These are phyloP conservation scores for Friedmanniomyces simplex DNA, from an alignment of 495 filamentous ascomycete species.

Conservation along the genomic window DNA sequence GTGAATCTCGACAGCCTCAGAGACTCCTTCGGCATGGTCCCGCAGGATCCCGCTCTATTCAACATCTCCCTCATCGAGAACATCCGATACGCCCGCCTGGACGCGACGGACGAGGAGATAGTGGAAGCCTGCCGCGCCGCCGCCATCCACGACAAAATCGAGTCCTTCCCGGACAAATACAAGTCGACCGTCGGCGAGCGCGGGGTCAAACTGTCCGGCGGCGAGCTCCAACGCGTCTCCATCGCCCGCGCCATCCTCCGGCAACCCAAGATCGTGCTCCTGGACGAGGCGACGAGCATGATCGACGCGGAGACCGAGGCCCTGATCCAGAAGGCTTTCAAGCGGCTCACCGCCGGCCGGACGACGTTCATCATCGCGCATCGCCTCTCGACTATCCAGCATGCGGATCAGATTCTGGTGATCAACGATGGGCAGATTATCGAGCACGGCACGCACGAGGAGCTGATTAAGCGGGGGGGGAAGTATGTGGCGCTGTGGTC, in stretches of 20 bases:
- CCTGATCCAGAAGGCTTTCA: conserved; percentile 58
- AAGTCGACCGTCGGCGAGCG: conserved; percentile 51
- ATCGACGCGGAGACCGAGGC: conserved; percentile 54
- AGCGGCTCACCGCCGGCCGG: conserved; percentile 23
- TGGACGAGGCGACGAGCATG: conserved; percentile 47
- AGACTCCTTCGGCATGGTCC: conserved; percentile 60
- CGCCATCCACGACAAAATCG: conserved; percentile 30
- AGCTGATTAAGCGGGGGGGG: conserved; percentile 32
- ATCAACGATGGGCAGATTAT: conserved; percentile 53
- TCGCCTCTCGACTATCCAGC: conserved; percentile 60
- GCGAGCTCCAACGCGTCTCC: conserved; percentile 65
- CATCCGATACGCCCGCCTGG: conserved; percentile 54
- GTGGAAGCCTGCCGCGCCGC: conserved; percentile 61
- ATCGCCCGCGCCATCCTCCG: conserved; percentile 54
- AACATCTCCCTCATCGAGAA: conserved; percentile 68
- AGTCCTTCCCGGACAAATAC: conserved; percentile 46
- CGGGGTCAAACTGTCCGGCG: conserved; percentile 61
- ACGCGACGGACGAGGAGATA: conserved; percentile 43
- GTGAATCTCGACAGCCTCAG: conserved; percentile 57
- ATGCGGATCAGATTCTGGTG: conserved; percentile 57
- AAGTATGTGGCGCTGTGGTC: conserved; percentile 21
- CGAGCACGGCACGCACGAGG: conserved; percentile 54
- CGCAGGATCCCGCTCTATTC: conserved; percentile 56
- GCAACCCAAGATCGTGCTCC: conserved; percentile 40
- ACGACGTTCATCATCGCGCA: conserved; percentile 40